phyloP scores from a whole-genome alignment of 2,329 filamentous ascomycete species.

The Raffaelea deltoideospora region DNA sequence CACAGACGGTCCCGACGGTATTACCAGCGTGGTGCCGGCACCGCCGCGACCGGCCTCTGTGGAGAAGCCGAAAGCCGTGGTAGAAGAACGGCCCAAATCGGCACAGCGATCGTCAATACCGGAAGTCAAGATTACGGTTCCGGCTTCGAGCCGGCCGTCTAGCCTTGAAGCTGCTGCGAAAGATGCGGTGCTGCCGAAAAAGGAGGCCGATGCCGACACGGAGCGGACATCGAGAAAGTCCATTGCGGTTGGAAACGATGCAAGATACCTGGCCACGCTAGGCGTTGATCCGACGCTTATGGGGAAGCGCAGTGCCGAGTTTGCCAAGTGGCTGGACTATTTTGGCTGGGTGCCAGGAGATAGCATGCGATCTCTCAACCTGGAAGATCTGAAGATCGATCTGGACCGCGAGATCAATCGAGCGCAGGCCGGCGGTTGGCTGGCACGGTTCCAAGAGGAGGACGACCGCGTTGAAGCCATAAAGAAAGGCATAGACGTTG shows the following conservation, averaged over 20 bases:
- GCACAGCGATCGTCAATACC: slow-evolving; percentile 27
- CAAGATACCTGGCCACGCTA: slow-evolving; percentile 61
- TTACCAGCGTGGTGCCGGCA: slow-evolving; percentile 74
- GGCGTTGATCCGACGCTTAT: slow-evolving; percentile 66
- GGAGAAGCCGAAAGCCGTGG: slow-evolving; percentile 19
- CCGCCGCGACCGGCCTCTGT: slow-evolving; percentile 37
- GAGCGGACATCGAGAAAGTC: slow-evolving; percentile 31
- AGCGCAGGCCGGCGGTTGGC: slow-evolving; percentile 84
- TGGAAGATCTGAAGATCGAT: slow-evolving; percentile 69
- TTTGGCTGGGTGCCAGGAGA: slow-evolving; percentile 76
- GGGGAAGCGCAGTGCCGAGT: slow-evolving; percentile 61
- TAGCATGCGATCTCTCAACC: slow-evolving; percentile 56
- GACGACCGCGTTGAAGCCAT: slow-evolving; percentile 82
- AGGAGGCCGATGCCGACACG: background rate
- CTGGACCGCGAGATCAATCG: slow-evolving; percentile 79
- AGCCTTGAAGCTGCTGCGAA: slow-evolving; percentile 24
- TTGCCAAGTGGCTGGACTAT: slow-evolving; percentile 69
- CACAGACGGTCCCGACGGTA: slow-evolving; percentile 68
- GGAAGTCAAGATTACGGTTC: slow-evolving; percentile 42
- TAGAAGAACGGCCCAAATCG: slow-evolving; percentile 17
- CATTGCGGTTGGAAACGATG: slow-evolving; percentile 56
- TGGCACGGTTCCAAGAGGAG: slow-evolving; percentile 69
- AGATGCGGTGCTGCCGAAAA: slow-evolving; percentile 13
- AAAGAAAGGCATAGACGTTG: slow-evolving; percentile 69
- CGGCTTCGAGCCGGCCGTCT: slow-evolving; percentile 23